Evolutionary conservation across 129 eudicot species (phyloP), one percentile per base, ranked within the genome.

Genomic region (Flaveria trinervia): DNA sequence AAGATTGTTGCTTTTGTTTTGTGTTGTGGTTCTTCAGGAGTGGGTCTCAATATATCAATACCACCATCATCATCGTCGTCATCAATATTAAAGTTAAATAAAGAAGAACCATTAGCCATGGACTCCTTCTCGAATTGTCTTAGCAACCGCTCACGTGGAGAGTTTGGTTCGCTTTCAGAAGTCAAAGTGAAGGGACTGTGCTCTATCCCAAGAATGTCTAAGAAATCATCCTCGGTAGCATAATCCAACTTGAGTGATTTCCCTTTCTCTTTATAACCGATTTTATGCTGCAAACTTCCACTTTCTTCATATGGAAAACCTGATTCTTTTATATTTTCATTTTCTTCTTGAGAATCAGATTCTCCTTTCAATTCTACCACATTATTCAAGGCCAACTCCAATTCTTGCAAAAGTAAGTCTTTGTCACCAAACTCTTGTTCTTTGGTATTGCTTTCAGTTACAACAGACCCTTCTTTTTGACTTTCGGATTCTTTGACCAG

Each of bases 151-250:
- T 89, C 99, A 60, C 99, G 88, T 23, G 99, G 99, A 52, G 99
- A 94, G 82, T 91, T 96, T 7, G 97, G 85, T 78, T 91, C 97
- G 55, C 89, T 88, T 84, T 91, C 97, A 50, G 90, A 87, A 81
- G 87, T 84, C 74, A 78, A 54, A 79, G 87, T 70, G 50, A 87
- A 84, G 33, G 92, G 96, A 72, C 93, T 87, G 46, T 89, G 89
- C 26, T 89, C 97, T 33, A 88, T 85, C 17, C 91, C 97, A 46
- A 93, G 89, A 89, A 93, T 85, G 78, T 82, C 80, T 43, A 93
- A 50, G 83, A 93, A 93, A 59, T 93, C 98, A 69, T 75, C 70
- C 28, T 89, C 88, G 8, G 92, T 77, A 48, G 79, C 84, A 76
- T 76, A 81, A 76, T 91, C 98, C 87, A 91, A 69, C 76, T 79